Evolutionary conservation across 495 filamentous ascomycete genomes (phyloP).

Genomic region (Penicillium turbatum): DNA sequence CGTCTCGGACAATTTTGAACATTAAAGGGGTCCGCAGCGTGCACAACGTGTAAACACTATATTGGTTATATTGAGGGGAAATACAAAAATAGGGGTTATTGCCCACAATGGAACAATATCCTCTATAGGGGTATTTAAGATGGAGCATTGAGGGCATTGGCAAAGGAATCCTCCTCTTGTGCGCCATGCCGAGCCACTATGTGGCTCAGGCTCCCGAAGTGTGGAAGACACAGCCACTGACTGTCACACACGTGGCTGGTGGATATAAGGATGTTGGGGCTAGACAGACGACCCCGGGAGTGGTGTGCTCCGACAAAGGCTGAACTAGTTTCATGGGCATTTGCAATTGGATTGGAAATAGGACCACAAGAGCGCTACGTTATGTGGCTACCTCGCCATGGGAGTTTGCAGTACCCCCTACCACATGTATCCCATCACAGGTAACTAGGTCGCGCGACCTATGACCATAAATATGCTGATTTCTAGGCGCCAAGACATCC

Average conservation of each 20-base stretch:
- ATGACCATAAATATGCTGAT: no score
- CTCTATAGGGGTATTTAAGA: background rate
- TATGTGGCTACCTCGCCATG: no score
- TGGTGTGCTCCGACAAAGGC: background rate
- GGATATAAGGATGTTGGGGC: background rate
- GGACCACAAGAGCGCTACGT: no score
- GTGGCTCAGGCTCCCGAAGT: slow-evolving; percentile 17
- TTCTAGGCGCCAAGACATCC: no score
- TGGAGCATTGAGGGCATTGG: background rate
- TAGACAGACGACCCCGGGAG: background rate
- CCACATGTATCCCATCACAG: no score
- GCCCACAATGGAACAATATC: slow-evolving; percentile 3
- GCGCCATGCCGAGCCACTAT: slow-evolving; percentile 21
- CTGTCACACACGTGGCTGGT: slow-evolving; percentile 23
- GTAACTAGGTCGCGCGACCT: no score
- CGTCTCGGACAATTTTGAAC: background rate
- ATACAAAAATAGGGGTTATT: background rate
- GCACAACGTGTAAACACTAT: no score
- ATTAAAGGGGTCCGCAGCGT: background rate
- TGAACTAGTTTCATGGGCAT: background rate
- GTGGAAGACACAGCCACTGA: slow-evolving; percentile 24
- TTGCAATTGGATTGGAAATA: no score
- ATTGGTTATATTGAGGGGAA: background rate
- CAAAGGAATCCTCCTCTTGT: background rate
- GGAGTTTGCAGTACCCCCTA: no score